Percentiles rank a stretch among this genome's conserved stretches.
phyloP scores from a whole-genome alignment of 2,329 filamentous ascomycete genomes.

The Tympanopsis confertula region DNA sequence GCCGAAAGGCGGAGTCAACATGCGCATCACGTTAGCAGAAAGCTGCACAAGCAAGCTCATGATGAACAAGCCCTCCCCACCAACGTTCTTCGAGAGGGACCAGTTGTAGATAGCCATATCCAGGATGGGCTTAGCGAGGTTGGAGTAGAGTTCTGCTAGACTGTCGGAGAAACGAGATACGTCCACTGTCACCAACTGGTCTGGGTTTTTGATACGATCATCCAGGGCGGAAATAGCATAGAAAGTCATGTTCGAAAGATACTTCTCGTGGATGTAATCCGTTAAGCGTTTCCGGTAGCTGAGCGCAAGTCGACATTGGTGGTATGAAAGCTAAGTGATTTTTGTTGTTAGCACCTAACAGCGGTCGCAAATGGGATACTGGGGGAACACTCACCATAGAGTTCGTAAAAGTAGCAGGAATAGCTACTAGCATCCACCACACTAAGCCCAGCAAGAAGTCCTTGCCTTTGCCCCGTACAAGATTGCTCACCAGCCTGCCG shows the following conservation, averaged over 20 bases:
- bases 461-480: constrained; percentile 82
- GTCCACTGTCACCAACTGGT: constrained; percentile 93
- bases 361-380: no score
- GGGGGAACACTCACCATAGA: constrained; percentile 76
- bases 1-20: constrained; percentile 87
- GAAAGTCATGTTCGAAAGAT: constrained; percentile 94
- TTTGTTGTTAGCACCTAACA: no score
- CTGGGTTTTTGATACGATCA: constrained; percentile 95
- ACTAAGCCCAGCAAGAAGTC: constrained; percentile 80
- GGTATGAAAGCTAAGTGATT: constrained; percentile 84
- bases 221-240: constrained; percentile 92
- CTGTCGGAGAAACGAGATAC: constrained; percentile 94
- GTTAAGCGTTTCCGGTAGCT: constrained; percentile 89
- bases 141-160: constrained; percentile 87
- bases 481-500: constrained; percentile 78
- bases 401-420: constrained; percentile 95
- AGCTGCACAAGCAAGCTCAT: constrained; percentile 91
- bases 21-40: constrained; percentile 85
- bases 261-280: constrained; percentile 89
- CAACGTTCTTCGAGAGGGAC: constrained; percentile 85
- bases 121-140: constrained; percentile 83
- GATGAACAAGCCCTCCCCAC: constrained; percentile 86
- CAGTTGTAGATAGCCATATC: constrained; percentile 96
- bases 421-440: constrained; percentile 97
- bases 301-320: constrained; percentile 86